Percentiles rank a stretch among this genome's conserved stretches.
Evolutionary conservation across 176 grass and related monocot genomes (phyloP).

Genomic region (Oryza rufipogon): DNA sequence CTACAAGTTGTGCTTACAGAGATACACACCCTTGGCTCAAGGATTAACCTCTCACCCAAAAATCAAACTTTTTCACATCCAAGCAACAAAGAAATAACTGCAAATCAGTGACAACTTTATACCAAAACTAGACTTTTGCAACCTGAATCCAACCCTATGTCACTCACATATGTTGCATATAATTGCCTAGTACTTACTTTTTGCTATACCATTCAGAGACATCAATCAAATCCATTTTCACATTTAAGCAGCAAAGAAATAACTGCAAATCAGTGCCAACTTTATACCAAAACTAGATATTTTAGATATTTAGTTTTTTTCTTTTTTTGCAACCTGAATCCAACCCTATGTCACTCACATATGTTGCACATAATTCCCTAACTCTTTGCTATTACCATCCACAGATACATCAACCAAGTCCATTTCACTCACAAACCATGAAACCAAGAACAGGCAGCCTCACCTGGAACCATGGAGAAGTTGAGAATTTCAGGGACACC

Average conservation of each 20-base stretch:
- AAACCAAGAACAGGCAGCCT: slow-evolving; percentile 27
- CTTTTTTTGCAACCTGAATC: not conserved
- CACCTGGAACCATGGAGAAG: slow-evolving; percentile 72
- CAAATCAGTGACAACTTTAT: not conserved
- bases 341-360: not conserved
- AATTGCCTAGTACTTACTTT: not conserved
- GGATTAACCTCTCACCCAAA: not conserved
- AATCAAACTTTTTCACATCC: not conserved
- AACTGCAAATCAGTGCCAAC: not conserved
- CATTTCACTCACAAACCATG: not conserved
- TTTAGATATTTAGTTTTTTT: too few species aligned
- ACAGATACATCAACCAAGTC: slow-evolving; percentile 12
- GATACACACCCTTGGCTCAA: not conserved
- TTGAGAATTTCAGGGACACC: slow-evolving; percentile 39
- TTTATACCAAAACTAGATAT: not conserved
- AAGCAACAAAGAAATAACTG: not conserved
- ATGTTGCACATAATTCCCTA: not conserved
- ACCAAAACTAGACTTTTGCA: not conserved
- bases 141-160: slow-evolving; percentile 15
- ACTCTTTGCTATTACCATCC: not conserved
- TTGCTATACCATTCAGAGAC: not conserved
- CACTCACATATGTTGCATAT: not conserved
- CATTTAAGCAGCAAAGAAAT: not conserved
- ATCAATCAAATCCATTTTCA: slow-evolving; percentile 12
- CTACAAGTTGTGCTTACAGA: not conserved